Percentiles rank a stretch among this genome's conserved stretches.
Conservation (phyloP, 2,329 filamentous ascomycete species). For the Endoconidiophora laricicola region DNA sequence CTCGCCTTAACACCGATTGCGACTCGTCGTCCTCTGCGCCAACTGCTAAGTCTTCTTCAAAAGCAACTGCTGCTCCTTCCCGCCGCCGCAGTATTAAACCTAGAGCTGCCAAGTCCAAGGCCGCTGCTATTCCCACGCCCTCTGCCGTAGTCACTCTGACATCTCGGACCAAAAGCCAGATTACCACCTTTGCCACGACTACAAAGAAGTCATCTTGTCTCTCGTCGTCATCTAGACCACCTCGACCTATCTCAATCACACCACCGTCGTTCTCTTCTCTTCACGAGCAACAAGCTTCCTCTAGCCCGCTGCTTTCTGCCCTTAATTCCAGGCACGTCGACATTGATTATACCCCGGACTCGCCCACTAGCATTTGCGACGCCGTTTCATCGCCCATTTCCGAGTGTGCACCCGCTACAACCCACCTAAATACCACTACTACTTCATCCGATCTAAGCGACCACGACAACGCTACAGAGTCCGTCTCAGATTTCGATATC, state of each 20-base stretch:
- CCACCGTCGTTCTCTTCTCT: background rate
- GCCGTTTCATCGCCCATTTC: conserved; percentile 5
- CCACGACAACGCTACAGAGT: background rate
- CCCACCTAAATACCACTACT: background rate
- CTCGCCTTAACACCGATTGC: background rate
- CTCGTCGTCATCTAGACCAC: conserved; percentile 1
- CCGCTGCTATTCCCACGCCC: conserved; percentile 7
- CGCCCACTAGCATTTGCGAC: conserved; percentile 9
- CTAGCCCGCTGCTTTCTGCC: conserved; percentile 4
- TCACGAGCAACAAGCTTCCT: background rate
- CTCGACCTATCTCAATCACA: conserved; percentile 6
- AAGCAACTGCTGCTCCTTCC: background rate
- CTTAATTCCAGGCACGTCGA: background rate
- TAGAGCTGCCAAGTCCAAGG: conserved; percentile 9
- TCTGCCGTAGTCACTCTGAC: background rate
- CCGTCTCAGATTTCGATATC: background rate
- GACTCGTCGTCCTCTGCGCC: background rate
- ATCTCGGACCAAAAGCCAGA: conserved; percentile 1
- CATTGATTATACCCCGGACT: conserved; percentile 5
- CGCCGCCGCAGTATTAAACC: conserved; percentile 9
- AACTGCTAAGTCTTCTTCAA: conserved; percentile 2
- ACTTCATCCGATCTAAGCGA: background rate
- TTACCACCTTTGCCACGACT: conserved; percentile 10
- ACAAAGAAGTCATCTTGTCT: conserved; percentile 8
- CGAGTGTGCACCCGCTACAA: background rate